Evolutionary conservation across 2,329 filamentous ascomycete species (phyloP), one percentile per base, ranked within the genome.

Genomic region (Chaetomiaceae sp.): DNA sequence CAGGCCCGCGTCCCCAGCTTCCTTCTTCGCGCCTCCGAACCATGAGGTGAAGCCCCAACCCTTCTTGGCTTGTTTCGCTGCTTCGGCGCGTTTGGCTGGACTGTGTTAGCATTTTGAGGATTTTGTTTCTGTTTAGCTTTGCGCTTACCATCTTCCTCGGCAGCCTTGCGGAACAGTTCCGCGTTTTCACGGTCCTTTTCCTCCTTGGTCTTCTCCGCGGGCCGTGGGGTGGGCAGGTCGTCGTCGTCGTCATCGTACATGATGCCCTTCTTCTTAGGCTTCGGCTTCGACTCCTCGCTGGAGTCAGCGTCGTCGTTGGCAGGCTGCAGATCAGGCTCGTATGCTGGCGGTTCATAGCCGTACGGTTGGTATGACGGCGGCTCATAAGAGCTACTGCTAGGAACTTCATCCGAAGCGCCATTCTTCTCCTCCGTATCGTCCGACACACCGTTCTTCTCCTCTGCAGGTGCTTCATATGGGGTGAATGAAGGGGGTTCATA

Each of bases 221-320:
- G 72, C 38, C 76, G 78, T 13, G 58, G 56, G 6, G 72, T 71
- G 27, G 81, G 73, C 38, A 87, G 77, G 52, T 87, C 81, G 56
- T 85, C 83, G 20, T 89, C 87, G 12, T 89, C 87, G n/a, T 90
- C 86, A 57, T 92, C 86, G 62, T 92, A 85, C 78, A 93, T 87
- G 61, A 89, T 83, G 19, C 80, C 82, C 66, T 87, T 90, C 71
- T 87, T 88, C 69, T 87, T 87, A 0, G 78, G 74, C 59, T 80
- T 85, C 6, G 78, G 73, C 9, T 73, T 72, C 20, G 74, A 68
- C 12, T 77, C 73, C 2, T 72, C 72, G 5, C 69, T 67, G 3
- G 65, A 68, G 7, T 78, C 74, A 14, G 76, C 75, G 13, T 72
- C 64, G 13, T 63, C 60, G 19, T 65, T 67, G 16, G 73, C 71